phyloP scores from a whole-genome alignment of 139 green algal genomes.

The Chlorella sp. region DNA sequence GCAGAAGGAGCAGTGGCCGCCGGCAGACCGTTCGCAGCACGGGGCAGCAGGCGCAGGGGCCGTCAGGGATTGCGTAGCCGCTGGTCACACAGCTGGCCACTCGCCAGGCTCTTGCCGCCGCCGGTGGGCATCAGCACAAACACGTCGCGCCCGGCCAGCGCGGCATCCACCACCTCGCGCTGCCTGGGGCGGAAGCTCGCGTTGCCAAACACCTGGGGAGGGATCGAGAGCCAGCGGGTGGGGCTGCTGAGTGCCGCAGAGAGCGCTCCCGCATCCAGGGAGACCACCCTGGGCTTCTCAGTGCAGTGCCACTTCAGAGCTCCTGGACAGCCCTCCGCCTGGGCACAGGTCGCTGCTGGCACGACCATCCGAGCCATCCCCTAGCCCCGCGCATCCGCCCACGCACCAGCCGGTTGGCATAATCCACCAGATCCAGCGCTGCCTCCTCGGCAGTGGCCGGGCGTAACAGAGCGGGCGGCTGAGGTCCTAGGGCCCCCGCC shows the following conservation, averaged over 20 bases:
- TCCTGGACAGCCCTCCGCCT: not conserved
- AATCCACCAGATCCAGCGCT: constrained; percentile 44
- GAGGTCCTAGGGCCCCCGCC: not conserved
- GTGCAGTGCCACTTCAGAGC: not conserved
- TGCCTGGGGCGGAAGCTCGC: constrained; percentile 60
- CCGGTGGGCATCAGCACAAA: constrained; percentile 97
- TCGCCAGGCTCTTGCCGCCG: too few relatives aligned
- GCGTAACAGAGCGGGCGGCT: too few relatives aligned
- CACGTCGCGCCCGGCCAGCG: constrained; percentile 65
- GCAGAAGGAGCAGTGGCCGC: too few relatives aligned
- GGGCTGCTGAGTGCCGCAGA: not conserved
- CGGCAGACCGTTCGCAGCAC: too few relatives aligned
- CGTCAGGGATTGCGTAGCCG: too few relatives aligned
- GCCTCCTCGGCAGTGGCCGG: constrained; percentile 25
- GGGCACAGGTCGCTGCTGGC: not conserved
- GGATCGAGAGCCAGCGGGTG: not conserved
- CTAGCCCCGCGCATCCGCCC: not conserved
- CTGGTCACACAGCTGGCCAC: too few relatives aligned
- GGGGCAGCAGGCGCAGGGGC: too few relatives aligned
- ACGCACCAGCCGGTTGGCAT: constrained; percentile 46
- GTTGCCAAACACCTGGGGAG: constrained; percentile 56
- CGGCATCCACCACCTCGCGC: constrained; percentile 69
- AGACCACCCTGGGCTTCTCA: not conserved
- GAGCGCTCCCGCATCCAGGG: not conserved
- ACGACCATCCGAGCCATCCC: not conserved